Conservation (phyloP, 2,329 filamentous ascomycete species). For the Talaromyces amestolkiae region DNA sequence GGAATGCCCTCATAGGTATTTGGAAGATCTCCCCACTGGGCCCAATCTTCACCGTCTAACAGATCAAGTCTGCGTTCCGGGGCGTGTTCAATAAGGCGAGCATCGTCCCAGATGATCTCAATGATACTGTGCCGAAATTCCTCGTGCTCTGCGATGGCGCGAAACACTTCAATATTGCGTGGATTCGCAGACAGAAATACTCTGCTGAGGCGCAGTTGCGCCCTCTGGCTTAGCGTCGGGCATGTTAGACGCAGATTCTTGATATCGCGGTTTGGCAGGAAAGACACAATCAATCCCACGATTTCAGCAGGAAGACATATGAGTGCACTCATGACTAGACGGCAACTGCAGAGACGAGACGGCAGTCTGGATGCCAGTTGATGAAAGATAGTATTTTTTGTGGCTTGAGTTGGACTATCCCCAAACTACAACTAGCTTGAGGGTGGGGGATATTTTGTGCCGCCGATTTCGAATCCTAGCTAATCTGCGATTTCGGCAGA, state of each 20-base stretch:
- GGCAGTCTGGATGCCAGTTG: background rate
- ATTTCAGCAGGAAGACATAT: background rate
- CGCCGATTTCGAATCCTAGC: background rate
- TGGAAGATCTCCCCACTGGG: background rate
- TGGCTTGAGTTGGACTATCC: background rate
- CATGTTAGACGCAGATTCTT: constrained; percentile 30
- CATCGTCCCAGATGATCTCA: constrained; percentile 39
- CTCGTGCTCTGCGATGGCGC: constrained; percentile 38
- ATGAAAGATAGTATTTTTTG: background rate
- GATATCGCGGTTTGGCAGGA: constrained; percentile 27
- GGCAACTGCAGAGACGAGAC: background rate
- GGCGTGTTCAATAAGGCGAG: background rate
- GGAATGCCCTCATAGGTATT: background rate
- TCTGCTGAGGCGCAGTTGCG: constrained; percentile 31
- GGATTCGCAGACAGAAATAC: constrained; percentile 45
- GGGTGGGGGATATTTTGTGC: background rate
- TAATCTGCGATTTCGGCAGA: background rate
- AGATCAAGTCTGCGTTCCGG: background rate
- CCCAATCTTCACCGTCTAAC: background rate
- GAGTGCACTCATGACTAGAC: background rate
- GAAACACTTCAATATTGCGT: constrained; percentile 39
- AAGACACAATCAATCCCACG: background rate
- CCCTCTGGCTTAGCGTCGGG: constrained; percentile 19
- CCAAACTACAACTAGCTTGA: background rate
- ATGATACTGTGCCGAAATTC: constrained; percentile 30